Conservation (phyloP, 2,329 filamentous ascomycete genomes). For the Scedosporium boydii region DNA sequence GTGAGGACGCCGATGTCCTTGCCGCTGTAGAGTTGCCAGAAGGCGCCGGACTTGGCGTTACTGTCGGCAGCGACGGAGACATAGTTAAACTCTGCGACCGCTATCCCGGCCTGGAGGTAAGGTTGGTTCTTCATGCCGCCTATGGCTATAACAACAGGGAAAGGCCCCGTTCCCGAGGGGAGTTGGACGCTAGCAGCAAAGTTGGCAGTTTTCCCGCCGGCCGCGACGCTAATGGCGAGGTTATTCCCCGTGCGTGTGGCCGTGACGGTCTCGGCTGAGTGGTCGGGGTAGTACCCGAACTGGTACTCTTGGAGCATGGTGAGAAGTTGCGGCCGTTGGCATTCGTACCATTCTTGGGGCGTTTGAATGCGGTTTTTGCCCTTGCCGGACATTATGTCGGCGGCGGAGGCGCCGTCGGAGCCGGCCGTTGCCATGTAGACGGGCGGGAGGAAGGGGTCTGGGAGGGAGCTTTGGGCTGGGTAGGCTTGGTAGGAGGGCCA, state of each 20-base stretch:
- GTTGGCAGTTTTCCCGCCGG: conserved; percentile 30
- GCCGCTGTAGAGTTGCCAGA: conserved; percentile 39
- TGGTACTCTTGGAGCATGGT: conserved; percentile 40
- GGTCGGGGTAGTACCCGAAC: conserved; percentile 41
- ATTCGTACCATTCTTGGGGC: conserved; percentile 36
- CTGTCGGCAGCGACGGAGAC: conserved; percentile 36
- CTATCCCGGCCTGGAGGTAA: conserved; percentile 36
- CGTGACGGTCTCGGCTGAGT: conserved; percentile 33
- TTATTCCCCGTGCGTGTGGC: conserved; percentile 35
- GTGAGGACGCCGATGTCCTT: conserved; percentile 40
- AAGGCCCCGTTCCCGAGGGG: conserved; percentile 21
- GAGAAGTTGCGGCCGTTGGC: conserved; percentile 39
- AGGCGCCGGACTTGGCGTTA: conserved; percentile 37
- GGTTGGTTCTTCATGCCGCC: conserved; percentile 37
- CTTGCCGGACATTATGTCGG: conserved; percentile 27
- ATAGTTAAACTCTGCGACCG: conserved; percentile 40
- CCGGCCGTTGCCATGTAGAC: conserved; percentile 25
- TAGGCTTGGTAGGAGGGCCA: conserved; percentile 25
- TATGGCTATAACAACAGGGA: conserved; percentile 38
- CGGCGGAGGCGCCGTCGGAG: conserved; percentile 13
- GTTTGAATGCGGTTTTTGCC: conserved; percentile 31
- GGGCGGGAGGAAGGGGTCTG: conserved; percentile 34
- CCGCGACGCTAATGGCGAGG: conserved; percentile 30
- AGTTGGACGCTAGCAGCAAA: conserved; percentile 24
- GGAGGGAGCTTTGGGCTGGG: conserved; percentile 26